Conservation (phyloP, 345 rosid species). For the Salix dunnii region DNA sequence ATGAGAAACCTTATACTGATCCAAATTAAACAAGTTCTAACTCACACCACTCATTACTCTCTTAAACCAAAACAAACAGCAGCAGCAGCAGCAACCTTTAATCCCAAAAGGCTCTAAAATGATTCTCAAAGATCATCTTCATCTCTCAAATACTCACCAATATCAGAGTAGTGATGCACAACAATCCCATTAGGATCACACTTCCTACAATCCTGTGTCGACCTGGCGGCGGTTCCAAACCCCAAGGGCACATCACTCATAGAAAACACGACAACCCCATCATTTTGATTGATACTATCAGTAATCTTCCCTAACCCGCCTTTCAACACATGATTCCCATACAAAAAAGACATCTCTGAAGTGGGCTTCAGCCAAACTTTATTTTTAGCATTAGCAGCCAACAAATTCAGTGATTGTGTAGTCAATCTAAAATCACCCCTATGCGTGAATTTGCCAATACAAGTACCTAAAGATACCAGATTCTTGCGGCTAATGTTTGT, state of each 20-base stretch:
- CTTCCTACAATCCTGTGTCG: constrained; percentile 84
- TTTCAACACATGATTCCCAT: constrained; percentile 86
- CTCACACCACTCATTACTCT: not conserved
- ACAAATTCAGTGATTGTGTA: constrained; percentile 47
- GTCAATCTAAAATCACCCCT: constrained; percentile 74
- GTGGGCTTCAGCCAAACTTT: constrained; percentile 96
- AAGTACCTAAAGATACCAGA: constrained; percentile 65
- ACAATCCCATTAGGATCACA: constrained; percentile 82
- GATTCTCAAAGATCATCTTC: constrained; percentile 69
- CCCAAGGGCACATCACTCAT: constrained; percentile 87
- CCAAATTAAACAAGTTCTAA: not conserved
- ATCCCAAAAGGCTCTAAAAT: not conserved
- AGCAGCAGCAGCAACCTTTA: not conserved
- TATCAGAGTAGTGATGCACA: constrained; percentile 79
- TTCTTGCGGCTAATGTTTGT: constrained; percentile 63
- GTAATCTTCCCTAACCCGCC: constrained; percentile 89
- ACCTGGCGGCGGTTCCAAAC: constrained; percentile 75
- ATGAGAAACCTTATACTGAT: not conserved
- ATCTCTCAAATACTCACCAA: constrained; percentile 86
- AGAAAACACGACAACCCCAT: constrained; percentile 84
- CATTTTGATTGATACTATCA: constrained; percentile 66
- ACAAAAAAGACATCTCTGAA: constrained; percentile 89
- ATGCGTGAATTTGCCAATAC: constrained; percentile 83
- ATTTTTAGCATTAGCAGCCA: constrained; percentile 79
- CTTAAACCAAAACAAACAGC: not conserved